Evolutionary conservation across 2,329 filamentous ascomycete species (phyloP), one percentile per base, ranked within the genome.

Genomic region (Trichoderma arundinaceum): DNA sequence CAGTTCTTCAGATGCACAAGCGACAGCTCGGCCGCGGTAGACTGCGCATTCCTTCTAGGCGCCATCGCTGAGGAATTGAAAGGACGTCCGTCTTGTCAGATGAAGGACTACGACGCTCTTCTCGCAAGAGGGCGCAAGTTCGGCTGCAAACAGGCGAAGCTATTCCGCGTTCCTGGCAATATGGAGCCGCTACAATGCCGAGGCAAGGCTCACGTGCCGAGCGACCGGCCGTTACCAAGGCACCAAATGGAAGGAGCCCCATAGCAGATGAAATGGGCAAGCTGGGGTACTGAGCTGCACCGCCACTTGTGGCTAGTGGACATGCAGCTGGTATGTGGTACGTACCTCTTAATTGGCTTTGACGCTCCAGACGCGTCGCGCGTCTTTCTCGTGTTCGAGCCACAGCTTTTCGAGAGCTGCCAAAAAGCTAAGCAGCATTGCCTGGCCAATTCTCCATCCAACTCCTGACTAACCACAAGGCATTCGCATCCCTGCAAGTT

Each of bases 1-100:
- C 95, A 99, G 77, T 90, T 98, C 82, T 96, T 96, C 67, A 98
- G 85, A 71, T 94, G 92, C 54, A 92, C 87, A 67, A 98, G 85
- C 63, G 90, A 90, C 70, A 98, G 85, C 80, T 97, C 94, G 66
- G 92, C 93, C 68, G 90, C 84, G 39, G 89, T 89, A 49, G 91
- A 84, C 72, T 84, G 85, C 75, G 81, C 81, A 74, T 84, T 86
- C 75, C 82, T 84, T 73, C 80, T 77, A 67, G 82, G 78, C 71
- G 81, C 76, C 83, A 85, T 84, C 67, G 58, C 49, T 71, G 63
- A 69, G 54, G 4, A 43, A 53, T 57, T 61, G 69, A 48, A 13
- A 51, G 59, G 43, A 33, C 49, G 8, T 19, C 28, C 49, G 48
- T 59, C 32, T 32, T 64, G 48, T 54, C 61, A 32, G 52, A 10